Base-by-base conservation (phyloP, 768 basidiomycete species). In the Phylloporus scabripes region DNA sequence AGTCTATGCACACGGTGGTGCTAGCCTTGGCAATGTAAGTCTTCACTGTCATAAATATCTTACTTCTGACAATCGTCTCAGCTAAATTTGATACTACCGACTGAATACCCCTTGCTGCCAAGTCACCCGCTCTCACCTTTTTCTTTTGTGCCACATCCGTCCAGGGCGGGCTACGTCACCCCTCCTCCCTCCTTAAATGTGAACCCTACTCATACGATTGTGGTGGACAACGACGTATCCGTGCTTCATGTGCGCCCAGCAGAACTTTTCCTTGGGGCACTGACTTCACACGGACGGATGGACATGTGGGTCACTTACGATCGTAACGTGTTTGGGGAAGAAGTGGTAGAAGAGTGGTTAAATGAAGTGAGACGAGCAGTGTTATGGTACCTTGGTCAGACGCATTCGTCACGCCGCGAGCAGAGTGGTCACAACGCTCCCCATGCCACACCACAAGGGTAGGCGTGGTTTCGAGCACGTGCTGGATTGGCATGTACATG, bases 321-420 rank as follows among this genome's bases (percentile, higher is more conserved):
- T 42, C 62, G 58, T 6, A 77, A 80, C 53, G 74, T 75, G 4
- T 80, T 71, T 40, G 68, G 74, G 2, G 63, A 68, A 5, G 63
- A 48, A 1, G 51, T 73, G 8, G 67, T 78, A 6, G 55, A 46
- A 7, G 79, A 78, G 59, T 80, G 77, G 75, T 49, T 81, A 43
- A 58, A 64, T 8, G 79, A 81, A 51, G 66, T 78, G 4, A 64
- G 53, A 31, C 55, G 48, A 9, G 74, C 70, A 0, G 50, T 66
- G 9, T 29, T 61, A 24, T 67, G 60, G 54, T 72, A 68, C 48
- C 59, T 68, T 10, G 58, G 70, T 18, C 51, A 29, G 46, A 45
- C 51, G 6, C 48, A 37, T 33, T 15, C 15, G n/a, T 10, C 2
- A 6, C 24, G 21, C 20, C 9, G 36, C 4, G 17, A 37, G 10